A percentile compares a stretch with the other conserved stretches of the same genome.
phyloP scores from a whole-genome alignment of 2,329 filamentous ascomycete species.

The Parascedosporium putredinis region DNA sequence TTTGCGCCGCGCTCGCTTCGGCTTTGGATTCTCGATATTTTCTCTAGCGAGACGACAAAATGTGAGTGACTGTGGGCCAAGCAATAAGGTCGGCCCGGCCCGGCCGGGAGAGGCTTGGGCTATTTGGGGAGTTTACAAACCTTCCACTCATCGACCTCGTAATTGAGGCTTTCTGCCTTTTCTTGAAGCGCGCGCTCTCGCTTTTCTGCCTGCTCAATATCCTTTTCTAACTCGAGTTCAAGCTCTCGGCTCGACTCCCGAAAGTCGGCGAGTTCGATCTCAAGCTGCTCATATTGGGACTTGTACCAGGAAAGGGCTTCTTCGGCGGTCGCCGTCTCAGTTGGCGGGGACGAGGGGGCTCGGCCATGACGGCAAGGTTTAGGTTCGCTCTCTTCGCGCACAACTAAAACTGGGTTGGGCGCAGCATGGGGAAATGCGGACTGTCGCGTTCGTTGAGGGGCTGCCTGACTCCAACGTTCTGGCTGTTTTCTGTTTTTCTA shows the following conservation, averaged over 20 bases:
- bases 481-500: no score
- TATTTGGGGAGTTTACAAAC: constrained; percentile 34
- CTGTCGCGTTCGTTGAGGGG: no score
- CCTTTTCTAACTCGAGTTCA: constrained; percentile 89
- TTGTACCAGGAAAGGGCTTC: constrained; percentile 93
- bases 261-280: constrained; percentile 86
- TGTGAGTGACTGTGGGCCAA: no score
- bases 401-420: constrained; percentile 1
- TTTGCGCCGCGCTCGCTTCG: constrained; percentile 78
- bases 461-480: no score
- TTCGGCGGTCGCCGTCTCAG: constrained; percentile 45
- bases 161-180: constrained; percentile 73
- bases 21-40: constrained; percentile 94
- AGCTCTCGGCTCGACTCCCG: constrained; percentile 88
- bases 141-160: constrained; percentile 98
- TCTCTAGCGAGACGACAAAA: no score
- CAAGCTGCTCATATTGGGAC: constrained; percentile 83
- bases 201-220: constrained; percentile 91
- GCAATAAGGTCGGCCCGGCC: no score
- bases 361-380: constrained; percentile 33
- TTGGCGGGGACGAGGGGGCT: constrained; percentile 54
- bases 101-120: neutral
- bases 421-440: neutral
- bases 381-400: constrained; percentile 3
- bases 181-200: constrained; percentile 76